phyloP scores from a whole-genome alignment of 2,329 filamentous ascomycete species.

The Corinectria fuckeliana region DNA sequence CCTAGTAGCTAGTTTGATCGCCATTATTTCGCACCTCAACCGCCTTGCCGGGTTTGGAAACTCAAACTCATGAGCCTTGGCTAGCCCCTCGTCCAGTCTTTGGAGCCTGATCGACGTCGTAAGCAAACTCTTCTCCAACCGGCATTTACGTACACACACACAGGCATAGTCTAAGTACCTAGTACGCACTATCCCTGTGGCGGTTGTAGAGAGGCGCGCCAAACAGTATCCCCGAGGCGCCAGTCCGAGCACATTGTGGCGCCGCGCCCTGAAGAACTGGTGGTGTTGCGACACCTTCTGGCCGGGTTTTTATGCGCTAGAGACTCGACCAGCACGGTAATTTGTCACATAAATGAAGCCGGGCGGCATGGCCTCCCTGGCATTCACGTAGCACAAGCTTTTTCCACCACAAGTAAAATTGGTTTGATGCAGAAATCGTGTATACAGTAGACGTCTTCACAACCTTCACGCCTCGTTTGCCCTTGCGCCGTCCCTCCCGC shows the following conservation, averaged over 20 bases:
- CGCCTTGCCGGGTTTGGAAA: not conserved
- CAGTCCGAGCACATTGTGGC: slow-evolving; percentile 17
- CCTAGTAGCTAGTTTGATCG: not conserved
- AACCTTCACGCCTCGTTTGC: not conserved
- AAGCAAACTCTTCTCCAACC: not conserved
- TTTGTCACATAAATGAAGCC: not conserved
- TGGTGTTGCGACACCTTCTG: not conserved
- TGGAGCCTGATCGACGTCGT: not conserved
- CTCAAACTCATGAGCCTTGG: not conserved
- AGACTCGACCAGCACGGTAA: not conserved
- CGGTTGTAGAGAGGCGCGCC: slow-evolving; percentile 2
- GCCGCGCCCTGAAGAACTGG: not conserved
- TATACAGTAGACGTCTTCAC: too few relatives aligned
- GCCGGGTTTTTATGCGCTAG: not conserved
- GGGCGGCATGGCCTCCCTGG: not conserved
- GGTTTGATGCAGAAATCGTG: too few relatives aligned
- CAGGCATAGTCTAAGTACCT: too few relatives aligned
- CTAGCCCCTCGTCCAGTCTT: not conserved
- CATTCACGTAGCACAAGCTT: not conserved
- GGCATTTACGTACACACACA: too few relatives aligned
- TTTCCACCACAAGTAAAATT: not conserved
- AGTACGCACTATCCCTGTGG: slow-evolving; percentile 11
- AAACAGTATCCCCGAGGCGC: slow-evolving; percentile 3
- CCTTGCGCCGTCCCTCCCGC: not conserved
- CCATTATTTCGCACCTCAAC: not conserved